Conservation (phyloP, 805 yeast genomes). For the Starmerella roubikii region DNA sequence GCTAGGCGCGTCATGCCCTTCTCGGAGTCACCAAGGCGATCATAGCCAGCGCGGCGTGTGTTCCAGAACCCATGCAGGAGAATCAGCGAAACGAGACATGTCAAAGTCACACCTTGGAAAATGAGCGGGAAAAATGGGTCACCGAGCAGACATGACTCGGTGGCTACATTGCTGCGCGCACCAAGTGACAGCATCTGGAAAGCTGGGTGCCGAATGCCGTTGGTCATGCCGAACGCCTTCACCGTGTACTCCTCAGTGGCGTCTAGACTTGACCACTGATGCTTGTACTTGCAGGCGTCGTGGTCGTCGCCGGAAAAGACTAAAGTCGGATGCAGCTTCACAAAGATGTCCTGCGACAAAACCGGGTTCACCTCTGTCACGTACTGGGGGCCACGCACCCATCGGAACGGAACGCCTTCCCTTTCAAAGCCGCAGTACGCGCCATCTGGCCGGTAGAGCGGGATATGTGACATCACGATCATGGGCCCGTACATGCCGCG, state of each 20-base stretch:
- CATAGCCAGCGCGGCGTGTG: background rate
- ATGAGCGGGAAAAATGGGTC: conserved; percentile 24
- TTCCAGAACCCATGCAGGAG: background rate
- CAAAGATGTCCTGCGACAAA: conserved; percentile 45
- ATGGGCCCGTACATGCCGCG: conserved; percentile 6
- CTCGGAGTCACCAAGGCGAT: background rate
- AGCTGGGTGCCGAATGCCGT: conserved; percentile 79
- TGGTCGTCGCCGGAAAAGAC: conserved; percentile 93
- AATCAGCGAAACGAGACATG: background rate
- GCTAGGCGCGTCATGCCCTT: background rate
- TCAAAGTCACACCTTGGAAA: conserved; percentile 17
- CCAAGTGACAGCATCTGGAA: conserved; percentile 62
- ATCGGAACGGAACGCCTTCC: conserved; percentile 58
- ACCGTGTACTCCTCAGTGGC: conserved; percentile 61
- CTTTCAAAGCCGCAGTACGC: conserved; percentile 59
- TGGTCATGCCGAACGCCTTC: conserved; percentile 83
- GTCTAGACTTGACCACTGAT: conserved; percentile 26
- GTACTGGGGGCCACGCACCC: conserved; percentile 66
- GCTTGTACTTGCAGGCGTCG: conserved; percentile 76
- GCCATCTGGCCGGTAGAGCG: conserved; percentile 57
- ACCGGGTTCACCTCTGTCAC: conserved; percentile 70
- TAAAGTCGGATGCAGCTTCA: conserved; percentile 47
- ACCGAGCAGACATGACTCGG: conserved; percentile 24
- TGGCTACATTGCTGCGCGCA: conserved; percentile 14
- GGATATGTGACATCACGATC: conserved; percentile 72